Percentiles rank a stretch among this genome's conserved stretches.
Conservation (phyloP, 2,329 filamentous ascomycete species). For the Atkinsonella hypoxylon region DNA sequence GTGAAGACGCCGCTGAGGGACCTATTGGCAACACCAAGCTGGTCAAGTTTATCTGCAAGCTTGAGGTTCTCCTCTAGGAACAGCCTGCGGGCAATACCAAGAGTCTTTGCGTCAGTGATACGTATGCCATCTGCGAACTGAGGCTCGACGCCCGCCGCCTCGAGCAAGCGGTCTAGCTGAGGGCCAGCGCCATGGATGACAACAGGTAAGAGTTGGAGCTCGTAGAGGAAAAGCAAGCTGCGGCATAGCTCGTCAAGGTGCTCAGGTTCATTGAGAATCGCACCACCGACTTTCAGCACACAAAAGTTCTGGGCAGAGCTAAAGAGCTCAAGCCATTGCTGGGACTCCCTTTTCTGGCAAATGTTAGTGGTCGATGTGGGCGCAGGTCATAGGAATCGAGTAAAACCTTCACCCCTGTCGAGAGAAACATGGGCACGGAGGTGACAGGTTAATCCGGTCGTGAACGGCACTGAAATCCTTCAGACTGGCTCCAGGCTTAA, state of each 20-base stretch:
- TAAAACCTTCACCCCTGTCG: neutral
- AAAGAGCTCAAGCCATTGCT: conserved; percentile 97
- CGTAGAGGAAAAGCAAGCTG: conserved; percentile 81
- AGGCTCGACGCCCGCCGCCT: conserved; percentile 85
- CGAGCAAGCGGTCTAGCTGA: conserved; percentile 83
- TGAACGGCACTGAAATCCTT: too few species aligned
- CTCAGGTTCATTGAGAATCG: conserved; percentile 37
- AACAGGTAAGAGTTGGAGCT: conserved; percentile 88
- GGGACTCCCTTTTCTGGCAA: conserved; percentile 20
- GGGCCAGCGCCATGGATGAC: conserved; percentile 93
- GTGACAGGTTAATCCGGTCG: too few species aligned
- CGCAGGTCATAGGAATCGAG: conserved; percentile 2
- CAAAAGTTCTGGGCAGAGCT: conserved; percentile 94
- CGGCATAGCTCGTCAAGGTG: conserved; percentile 85
- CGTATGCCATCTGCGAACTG: conserved; percentile 94
- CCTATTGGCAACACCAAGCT: conserved; percentile 76
- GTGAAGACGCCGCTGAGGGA: conserved; percentile 87
- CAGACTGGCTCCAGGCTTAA: too few species aligned
- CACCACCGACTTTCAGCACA: conserved; percentile 95
- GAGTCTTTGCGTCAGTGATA: conserved; percentile 88
- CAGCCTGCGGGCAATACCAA: conserved; percentile 79
- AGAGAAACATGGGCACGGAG: too few species aligned
- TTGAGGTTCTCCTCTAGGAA: conserved; percentile 95
- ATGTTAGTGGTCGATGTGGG: conserved; percentile 16
- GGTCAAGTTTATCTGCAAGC: conserved; percentile 79